Evolutionary conservation across 257 asterid genomes (phyloP).

Genomic region (Plantago ovata): DNA sequence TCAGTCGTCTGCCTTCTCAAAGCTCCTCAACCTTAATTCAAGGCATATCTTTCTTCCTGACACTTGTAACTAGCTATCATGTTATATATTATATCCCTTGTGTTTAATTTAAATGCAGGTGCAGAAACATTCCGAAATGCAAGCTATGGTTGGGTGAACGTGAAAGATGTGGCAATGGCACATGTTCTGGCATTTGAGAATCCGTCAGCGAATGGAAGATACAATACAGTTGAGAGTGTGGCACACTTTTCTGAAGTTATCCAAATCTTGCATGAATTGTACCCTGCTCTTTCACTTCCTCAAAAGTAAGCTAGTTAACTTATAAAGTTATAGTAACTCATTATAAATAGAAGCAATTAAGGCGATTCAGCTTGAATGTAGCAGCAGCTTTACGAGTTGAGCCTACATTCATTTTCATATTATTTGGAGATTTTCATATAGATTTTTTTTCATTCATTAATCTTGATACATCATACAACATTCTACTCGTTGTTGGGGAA

Average conservation of each 20-base stretch:
- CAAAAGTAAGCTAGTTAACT: constrained; percentile 35
- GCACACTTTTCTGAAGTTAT: constrained; percentile 51
- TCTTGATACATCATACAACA: not conserved
- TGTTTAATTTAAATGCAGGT: constrained; percentile 33
- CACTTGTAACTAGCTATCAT: no score
- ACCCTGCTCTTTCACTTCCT: constrained; percentile 45
- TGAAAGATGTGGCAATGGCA: constrained; percentile 60
- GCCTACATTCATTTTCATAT: no score
- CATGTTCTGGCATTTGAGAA: constrained; percentile 59
- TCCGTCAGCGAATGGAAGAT: constrained; percentile 60
- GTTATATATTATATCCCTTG: not conserved
- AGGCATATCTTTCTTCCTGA: no score
- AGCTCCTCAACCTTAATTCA: no score
- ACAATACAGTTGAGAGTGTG: constrained; percentile 41
- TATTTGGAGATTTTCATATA: not conserved
- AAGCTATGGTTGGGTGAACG: constrained; percentile 43
- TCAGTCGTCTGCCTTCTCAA: not conserved
- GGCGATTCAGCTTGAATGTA: no score
- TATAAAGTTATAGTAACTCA: no score
- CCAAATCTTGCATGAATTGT: constrained; percentile 37
- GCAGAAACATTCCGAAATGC: constrained; percentile 45
- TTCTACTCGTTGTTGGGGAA: not conserved
- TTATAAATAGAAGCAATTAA: no score
- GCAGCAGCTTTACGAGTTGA: no score
- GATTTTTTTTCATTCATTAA: not conserved